phyloP scores from a whole-genome alignment of 441 rosid genomes.

The Euphorbia neoarborescens region DNA sequence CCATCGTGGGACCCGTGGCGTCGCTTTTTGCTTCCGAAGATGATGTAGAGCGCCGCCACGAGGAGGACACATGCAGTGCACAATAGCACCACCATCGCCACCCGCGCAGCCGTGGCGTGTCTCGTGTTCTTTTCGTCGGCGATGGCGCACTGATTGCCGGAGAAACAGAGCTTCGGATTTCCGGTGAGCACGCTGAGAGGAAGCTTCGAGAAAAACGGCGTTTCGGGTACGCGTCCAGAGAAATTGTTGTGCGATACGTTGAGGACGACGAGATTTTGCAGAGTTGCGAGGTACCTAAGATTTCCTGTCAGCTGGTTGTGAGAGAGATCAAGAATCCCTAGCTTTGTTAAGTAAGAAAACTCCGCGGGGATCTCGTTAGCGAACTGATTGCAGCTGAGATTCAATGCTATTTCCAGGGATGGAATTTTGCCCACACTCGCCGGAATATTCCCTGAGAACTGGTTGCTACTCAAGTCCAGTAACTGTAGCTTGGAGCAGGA shows the following conservation, averaged over 20 bases:
- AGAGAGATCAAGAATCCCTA: constrained; percentile 58
- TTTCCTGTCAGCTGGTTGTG: constrained; percentile 55
- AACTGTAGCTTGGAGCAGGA: constrained; percentile 57
- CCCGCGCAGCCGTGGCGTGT: constrained; percentile 36
- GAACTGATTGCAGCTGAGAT: constrained; percentile 68
- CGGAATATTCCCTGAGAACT: constrained; percentile 47
- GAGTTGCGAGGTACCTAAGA: constrained; percentile 39
- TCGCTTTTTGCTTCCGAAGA: constrained; percentile 37
- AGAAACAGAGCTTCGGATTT: constrained; percentile 53
- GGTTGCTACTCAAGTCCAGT: constrained; percentile 51
- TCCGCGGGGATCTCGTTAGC: constrained; percentile 47
- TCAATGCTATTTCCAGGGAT: constrained; percentile 63
- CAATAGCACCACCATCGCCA: constrained; percentile 58
- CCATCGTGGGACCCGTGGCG: constrained; percentile 27
- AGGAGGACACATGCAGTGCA: constrained; percentile 61
- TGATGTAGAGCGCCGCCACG: constrained; percentile 63
- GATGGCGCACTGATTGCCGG: constrained; percentile 38
- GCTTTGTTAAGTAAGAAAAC: constrained; percentile 50
- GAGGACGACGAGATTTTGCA: constrained; percentile 75
- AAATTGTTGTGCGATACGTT: constrained; percentile 72
- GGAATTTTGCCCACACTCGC: constrained; percentile 53
- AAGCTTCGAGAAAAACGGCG: constrained; percentile 66
- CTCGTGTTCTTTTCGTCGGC: constrained; percentile 11
- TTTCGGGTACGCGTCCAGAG: constrained; percentile 67
- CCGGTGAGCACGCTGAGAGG: constrained; percentile 64